A percentile compares a stretch with the other conserved stretches of the same genome.
Conservation (phyloP, 2,329 filamentous ascomycete species). For the Microthyrium microscopicum region DNA sequence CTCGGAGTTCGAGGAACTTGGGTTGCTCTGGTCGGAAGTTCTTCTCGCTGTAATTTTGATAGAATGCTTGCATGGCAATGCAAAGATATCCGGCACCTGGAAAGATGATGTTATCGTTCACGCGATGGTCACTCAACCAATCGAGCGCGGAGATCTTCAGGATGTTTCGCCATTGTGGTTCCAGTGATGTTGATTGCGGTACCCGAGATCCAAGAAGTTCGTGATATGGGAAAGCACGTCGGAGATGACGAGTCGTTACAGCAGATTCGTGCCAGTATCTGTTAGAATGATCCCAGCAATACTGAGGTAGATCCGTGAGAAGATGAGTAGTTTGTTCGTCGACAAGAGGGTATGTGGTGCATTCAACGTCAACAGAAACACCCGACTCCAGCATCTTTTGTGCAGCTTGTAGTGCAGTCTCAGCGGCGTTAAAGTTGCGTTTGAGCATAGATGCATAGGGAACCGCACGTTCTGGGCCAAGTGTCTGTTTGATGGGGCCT, state of each 20-base stretch:
- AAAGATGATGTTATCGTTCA: constrained; percentile 9
- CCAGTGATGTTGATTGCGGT: constrained; percentile 10
- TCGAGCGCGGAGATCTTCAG: constrained; percentile 11
- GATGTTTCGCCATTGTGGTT: constrained; percentile 13
- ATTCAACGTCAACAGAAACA: neutral
- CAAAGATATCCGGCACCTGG: constrained; percentile 10
- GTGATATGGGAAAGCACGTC: constrained; percentile 13
- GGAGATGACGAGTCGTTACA: constrained; percentile 8
- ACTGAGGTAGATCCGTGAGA: constrained; percentile 6
- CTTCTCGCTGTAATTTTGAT: neutral
- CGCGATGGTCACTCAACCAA: constrained; percentile 13
- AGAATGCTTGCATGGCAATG: constrained; percentile 17
- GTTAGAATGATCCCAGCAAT: constrained; percentile 17
- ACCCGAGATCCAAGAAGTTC: constrained; percentile 14
- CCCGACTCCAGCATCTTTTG: neutral
- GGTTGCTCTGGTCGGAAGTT: too few species aligned
- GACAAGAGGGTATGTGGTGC: too few species aligned
- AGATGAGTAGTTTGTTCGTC: too few species aligned
- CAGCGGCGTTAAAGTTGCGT: neutral
- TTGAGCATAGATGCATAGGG: constrained; percentile 12
- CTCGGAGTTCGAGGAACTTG: constrained; percentile 6
- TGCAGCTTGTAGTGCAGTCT: neutral
- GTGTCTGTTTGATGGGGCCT: constrained; percentile 9
- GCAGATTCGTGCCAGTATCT: constrained; percentile 15
- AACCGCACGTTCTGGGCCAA: constrained; percentile 6